Evolutionary conservation across 2,329 filamentous ascomycete genomes (phyloP), one percentile per base, ranked within the genome.

Genomic region (Fusarium agapanthi): DNA sequence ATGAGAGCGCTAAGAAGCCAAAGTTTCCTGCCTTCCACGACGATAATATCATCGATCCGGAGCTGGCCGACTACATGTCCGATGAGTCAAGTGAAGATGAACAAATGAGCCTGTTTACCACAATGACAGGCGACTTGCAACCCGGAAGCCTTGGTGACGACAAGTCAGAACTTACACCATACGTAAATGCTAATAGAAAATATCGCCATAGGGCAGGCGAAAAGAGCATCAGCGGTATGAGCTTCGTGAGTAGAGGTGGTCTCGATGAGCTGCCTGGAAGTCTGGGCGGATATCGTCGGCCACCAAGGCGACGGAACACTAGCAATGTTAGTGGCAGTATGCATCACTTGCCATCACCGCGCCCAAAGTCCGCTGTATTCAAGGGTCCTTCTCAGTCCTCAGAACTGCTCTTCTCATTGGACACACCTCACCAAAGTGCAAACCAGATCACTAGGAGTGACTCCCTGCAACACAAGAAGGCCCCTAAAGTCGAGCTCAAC

Each of bases 11-110:
- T 8, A 90, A 88, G 71, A 92, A 91, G 71, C 85, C 89, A 13
- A 90, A 90, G 45, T 87, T 97, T 40, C 92, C 95, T 22, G 95
- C 95, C n/a, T 98, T 99, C 76, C 96, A 99, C 80, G 95, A 96
- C 78, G 96, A 99, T 84, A 98, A 96, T 79, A 97, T 99, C 75
- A 98, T 99, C 75, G 96, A 99, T 79, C 96, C 96, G 3, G 96
- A 99, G 78, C 85, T 99, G 60, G 95, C 95, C 10, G 93, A 94
- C 38, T 99, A 97, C 82, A 93, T 99, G 87, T 99, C 96, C 12
- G 96, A 99, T 79, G 95, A 93, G 53, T 97, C 95, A 4, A 98
- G 94, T 76, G 95, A 93, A 41, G 95, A 97, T 76, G 95, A 99
- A 73, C 93, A 97, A 76, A 92, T 95, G 82, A 95, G 92, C 78